Conservation (phyloP, 2,329 filamentous ascomycete species). For the Aspergillus awamori region DNA sequence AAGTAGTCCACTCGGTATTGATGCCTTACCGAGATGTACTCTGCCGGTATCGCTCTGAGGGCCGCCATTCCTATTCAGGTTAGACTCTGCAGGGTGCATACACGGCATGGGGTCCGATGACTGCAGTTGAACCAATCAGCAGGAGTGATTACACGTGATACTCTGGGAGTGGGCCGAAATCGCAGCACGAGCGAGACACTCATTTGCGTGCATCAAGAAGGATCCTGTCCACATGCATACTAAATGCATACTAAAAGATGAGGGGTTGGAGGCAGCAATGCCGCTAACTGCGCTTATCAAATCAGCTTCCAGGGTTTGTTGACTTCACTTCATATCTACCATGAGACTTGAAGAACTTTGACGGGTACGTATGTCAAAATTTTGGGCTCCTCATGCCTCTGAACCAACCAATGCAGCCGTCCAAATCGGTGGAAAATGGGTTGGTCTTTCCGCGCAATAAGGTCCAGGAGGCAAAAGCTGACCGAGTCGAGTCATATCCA, state of each 20-base stretch:
- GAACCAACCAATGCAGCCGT: slow-evolving; percentile 1
- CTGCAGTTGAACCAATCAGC: not conserved
- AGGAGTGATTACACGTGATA: not conserved
- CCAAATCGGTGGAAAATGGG: not conserved
- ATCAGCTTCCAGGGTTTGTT: not conserved
- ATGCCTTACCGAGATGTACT: not conserved
- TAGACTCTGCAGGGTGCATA: not conserved
- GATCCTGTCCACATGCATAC: not conserved
- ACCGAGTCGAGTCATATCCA: slow-evolving; percentile 1
- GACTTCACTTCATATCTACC: not conserved
- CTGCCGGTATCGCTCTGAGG: not conserved
- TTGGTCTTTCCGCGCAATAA: not conserved
- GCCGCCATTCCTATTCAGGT: not conserved
- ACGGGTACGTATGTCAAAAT: not conserved
- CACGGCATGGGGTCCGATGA: not conserved
- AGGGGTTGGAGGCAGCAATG: slow-evolving; percentile 1
- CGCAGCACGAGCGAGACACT: not conserved
- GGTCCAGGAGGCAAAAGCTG: not conserved
- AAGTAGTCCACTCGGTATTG: not conserved
- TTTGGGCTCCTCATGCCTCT: not conserved
- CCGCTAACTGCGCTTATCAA: not conserved
- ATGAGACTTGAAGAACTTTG: not conserved
- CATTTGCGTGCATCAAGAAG: not conserved
- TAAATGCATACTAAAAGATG: not conserved
- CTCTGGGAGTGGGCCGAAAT: not conserved